Evolutionary conservation across 768 basidiomycete species (phyloP).

Genomic region (Lentinus tigrinus): DNA sequence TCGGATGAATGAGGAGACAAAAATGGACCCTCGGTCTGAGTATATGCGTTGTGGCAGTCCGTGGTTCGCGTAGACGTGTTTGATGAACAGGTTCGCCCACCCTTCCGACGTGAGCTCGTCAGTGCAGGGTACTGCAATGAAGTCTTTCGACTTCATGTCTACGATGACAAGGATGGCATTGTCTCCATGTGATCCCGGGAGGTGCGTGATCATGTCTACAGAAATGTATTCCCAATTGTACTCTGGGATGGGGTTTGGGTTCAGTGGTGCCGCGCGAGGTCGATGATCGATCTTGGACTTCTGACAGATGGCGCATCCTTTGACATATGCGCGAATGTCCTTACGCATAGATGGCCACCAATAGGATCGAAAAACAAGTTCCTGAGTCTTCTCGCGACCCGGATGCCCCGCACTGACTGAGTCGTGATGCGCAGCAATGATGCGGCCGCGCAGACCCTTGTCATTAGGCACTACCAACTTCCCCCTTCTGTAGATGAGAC

Average conservation of each 20-base stretch:
- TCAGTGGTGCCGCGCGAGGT: constrained; percentile 5
- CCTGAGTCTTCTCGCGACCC: constrained; percentile 24
- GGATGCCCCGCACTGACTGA: constrained; percentile 27
- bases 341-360: constrained; percentile 30
- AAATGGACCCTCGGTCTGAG: constrained; percentile 22
- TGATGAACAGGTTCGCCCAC: constrained; percentile 13
- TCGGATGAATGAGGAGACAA: constrained; percentile 32
- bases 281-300: constrained; percentile 22
- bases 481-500: constrained; percentile 21
- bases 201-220: constrained; percentile 20
- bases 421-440: constrained; percentile 26
- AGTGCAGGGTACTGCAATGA: constrained; percentile 27
- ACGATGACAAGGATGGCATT: constrained; percentile 20
- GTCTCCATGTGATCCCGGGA: constrained; percentile 19
- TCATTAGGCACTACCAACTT: background rate
- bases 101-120: constrained; percentile 22
- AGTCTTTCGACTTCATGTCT: constrained; percentile 23
- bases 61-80: constrained; percentile 13
- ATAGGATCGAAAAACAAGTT: constrained; percentile 24
- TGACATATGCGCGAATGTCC: constrained; percentile 24
- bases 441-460: background rate
- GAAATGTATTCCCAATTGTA: constrained; percentile 9
- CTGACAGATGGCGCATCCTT: constrained; percentile 29
- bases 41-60: constrained; percentile 12
- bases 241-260: constrained; percentile 17